Evolutionary conservation across 2,329 filamentous ascomycete species (phyloP).

Genomic region (Coniochaeta hoffmannii): DNA sequence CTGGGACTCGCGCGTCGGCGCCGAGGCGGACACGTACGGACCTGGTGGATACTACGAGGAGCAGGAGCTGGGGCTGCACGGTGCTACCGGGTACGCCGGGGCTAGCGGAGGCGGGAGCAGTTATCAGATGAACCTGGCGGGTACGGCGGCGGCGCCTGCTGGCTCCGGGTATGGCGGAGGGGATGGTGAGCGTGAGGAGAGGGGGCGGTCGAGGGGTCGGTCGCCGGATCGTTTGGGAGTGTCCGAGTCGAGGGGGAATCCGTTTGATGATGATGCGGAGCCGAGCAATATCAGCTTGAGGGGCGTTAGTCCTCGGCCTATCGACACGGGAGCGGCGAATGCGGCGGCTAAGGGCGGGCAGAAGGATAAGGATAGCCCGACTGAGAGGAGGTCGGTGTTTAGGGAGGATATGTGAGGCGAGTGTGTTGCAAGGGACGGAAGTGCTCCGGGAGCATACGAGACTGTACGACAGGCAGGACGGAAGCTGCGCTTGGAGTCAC

Average conservation of each 20-base stretch:
- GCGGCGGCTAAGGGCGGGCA: slow-evolving; percentile 18
- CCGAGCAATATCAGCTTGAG: slow-evolving; percentile 54
- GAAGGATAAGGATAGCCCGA: slow-evolving; percentile 40
- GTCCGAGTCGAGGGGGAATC: slow-evolving; percentile 38
- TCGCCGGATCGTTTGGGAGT: slow-evolving; percentile 32
- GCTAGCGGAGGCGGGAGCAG: slow-evolving; percentile 28
- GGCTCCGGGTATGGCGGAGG: slow-evolving; percentile 17
- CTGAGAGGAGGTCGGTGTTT: slow-evolving; percentile 63
- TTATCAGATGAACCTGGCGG: slow-evolving; percentile 42
- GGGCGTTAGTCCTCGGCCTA: slow-evolving; percentile 71
- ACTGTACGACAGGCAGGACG: slow-evolving; percentile 11
- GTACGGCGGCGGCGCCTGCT: slow-evolving; percentile 17
- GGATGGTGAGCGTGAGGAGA: slow-evolving; percentile 19
- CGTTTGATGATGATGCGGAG: slow-evolving; percentile 62
- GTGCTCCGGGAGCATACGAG: background rate
- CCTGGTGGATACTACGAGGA: slow-evolving; percentile 65
- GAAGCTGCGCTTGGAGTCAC: slow-evolving; percentile 12
- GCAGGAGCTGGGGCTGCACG: slow-evolving; percentile 55
- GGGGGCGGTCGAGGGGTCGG: slow-evolving; percentile 37
- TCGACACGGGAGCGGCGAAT: slow-evolving; percentile 37
- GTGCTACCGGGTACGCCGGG: slow-evolving; percentile 27
- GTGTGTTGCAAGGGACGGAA: background rate
- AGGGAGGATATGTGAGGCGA: slow-evolving; percentile 54
- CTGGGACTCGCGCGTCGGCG: slow-evolving; percentile 74
- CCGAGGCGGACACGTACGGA: slow-evolving; percentile 60